phyloP scores from a whole-genome alignment of 805 yeast species.

The Debaryomyces hansenii region DNA sequence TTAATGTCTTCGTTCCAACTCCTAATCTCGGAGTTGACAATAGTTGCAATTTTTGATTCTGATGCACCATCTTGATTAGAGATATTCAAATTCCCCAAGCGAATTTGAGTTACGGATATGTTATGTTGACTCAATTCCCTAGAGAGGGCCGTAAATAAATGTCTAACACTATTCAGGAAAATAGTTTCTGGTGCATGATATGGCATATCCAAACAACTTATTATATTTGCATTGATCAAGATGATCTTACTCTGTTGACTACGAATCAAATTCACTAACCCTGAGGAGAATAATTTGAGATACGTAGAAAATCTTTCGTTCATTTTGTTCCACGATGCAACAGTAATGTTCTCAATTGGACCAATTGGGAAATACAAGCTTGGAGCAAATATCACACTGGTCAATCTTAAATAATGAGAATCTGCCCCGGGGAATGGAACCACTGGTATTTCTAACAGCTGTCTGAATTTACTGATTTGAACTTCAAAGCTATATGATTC shows the following conservation, averaged over 20 bases:
- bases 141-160: constrained; percentile 32
- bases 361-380: constrained; percentile 68
- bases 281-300: constrained; percentile 51
- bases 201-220: constrained; percentile 54
- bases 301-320: constrained; percentile 49
- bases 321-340: constrained; percentile 52
- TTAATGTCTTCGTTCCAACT: constrained; percentile 39
- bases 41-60: constrained; percentile 20
- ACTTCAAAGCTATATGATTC: constrained; percentile 44
- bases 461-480: constrained; percentile 51
- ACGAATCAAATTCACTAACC: constrained; percentile 55
- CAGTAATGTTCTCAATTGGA: constrained; percentile 57
- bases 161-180: constrained; percentile 45
- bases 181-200: constrained; percentile 66
- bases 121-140: constrained; percentile 38
- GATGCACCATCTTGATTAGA: constrained; percentile 19
- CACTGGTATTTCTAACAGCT: constrained; percentile 52
- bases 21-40: constrained; percentile 36
- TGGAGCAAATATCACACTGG: constrained; percentile 71
- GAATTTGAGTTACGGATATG: constrained; percentile 38
- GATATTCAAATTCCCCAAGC: constrained; percentile 39
- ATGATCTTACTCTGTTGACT: constrained; percentile 50
- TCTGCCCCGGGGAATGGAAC: constrained; percentile 59
- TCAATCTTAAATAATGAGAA: constrained; percentile 55
- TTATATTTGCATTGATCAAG: constrained; percentile 54